Evolutionary conservation across 768 basidiomycete species (phyloP).

Genomic region (Hericium coralloides): DNA sequence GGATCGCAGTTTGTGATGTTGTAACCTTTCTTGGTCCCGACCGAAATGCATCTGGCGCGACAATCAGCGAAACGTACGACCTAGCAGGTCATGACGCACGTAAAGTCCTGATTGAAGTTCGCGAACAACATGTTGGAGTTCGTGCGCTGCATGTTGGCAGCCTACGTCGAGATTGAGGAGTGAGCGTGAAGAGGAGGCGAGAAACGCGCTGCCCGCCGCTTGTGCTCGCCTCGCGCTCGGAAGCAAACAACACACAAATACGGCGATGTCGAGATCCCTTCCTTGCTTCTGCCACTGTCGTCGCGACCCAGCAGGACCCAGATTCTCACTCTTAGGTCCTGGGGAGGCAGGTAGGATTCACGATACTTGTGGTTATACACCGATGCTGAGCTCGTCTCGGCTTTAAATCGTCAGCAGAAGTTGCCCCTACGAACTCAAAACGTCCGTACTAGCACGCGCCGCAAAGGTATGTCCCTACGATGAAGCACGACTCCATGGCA

Average conservation of each 20-base stretch:
- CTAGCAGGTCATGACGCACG: conserved; percentile 36
- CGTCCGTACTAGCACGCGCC: too few species aligned
- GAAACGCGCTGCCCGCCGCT: not conserved
- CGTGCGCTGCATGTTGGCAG: conserved; percentile 14
- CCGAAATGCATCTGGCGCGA: conserved; percentile 67
- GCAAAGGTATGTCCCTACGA: too few species aligned
- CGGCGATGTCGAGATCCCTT: not conserved
- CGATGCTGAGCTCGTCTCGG: too few species aligned
- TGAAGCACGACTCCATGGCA: too few species aligned
- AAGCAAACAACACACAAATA: not conserved
- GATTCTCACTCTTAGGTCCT: too few species aligned
- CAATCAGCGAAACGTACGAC: conserved; percentile 1
- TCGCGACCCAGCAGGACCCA: too few species aligned
- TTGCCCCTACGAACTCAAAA: too few species aligned
- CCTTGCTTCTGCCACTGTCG: too few species aligned
- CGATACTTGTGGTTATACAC: too few species aligned
- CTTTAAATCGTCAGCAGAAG: too few species aligned
- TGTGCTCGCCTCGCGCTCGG: not conserved
- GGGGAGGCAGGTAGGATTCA: too few species aligned
- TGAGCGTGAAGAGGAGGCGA: not conserved
- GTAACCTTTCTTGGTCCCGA: conserved; percentile 93
- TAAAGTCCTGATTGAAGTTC: conserved; percentile 98
- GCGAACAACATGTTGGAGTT: conserved; percentile 66
- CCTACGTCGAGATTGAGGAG: not conserved
- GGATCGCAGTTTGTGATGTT: conserved; percentile 98